phyloP scores from a whole-genome alignment of 2,329 filamentous ascomycete genomes.

The Colletotrichum abscissum region DNA sequence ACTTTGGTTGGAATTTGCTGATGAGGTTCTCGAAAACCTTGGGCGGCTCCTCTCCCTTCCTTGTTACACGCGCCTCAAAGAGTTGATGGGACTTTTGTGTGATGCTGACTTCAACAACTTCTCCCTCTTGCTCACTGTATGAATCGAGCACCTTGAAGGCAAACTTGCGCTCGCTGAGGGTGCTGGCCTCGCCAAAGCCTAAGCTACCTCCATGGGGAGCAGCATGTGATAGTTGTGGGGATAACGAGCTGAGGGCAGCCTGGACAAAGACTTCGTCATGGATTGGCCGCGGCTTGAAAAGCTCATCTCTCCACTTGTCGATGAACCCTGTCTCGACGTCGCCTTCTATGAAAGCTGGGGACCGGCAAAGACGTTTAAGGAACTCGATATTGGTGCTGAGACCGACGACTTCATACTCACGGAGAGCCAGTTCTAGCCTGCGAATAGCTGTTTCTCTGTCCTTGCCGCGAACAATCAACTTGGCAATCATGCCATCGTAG shows the following conservation, averaged over 20 bases:
- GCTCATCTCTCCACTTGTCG: conserved; percentile 82
- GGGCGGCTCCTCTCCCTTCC: conserved; percentile 51
- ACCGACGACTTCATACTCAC: conserved; percentile 92
- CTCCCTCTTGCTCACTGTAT: conserved; percentile 71
- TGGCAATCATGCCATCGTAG: conserved; percentile 99
- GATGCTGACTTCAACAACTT: conserved; percentile 66
- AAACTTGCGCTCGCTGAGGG: conserved; percentile 58
- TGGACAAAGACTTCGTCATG: conserved; percentile 84
- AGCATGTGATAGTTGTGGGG: conserved; percentile 13
- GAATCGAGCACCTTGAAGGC: conserved; percentile 69
- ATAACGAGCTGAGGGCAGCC: conserved; percentile 74
- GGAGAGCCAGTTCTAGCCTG: conserved; percentile 82
- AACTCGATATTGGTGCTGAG: conserved; percentile 98
- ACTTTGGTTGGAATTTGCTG: conserved; percentile 48
- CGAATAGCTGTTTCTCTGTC: conserved; percentile 84
- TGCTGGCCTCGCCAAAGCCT: conserved; percentile 62
- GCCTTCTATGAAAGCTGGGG: conserved; percentile 83
- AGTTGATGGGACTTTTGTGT: conserved; percentile 59
- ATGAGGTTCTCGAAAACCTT: conserved; percentile 58
- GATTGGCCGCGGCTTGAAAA: conserved; percentile 75
- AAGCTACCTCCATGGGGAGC: conserved; percentile 61
- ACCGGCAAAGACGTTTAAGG: conserved; percentile 86
- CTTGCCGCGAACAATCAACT: conserved; percentile 89
- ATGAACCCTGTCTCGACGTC: conserved; percentile 98
- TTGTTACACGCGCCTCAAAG: conserved; percentile 58